Base-by-base conservation (phyloP, 2,329 filamentous ascomycete genomes). In the Aspergillus sergii region DNA sequence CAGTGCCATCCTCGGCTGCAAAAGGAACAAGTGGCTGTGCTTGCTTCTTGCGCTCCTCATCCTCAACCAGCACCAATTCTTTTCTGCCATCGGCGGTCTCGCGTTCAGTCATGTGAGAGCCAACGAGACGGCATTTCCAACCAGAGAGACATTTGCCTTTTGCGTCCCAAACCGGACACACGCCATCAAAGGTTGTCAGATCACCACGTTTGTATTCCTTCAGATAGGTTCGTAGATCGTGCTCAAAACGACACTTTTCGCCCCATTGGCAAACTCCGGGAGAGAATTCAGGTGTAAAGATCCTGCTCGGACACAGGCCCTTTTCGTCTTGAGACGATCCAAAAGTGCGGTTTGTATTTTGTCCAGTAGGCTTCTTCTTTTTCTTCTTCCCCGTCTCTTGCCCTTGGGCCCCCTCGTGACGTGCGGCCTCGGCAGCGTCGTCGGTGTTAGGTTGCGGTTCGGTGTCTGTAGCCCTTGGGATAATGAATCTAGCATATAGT, bases 61-160 rank as follows among this genome's bases (percentile, higher is more conserved):
- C 84, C 62, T 88, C 86, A 23, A 91, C 72, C 56, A 97, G 83
- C 3, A 94, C 83, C 58, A 98, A 80, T 79, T 98, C 94, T 72
- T 91, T 93, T 69, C 87, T 86, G 10, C 93, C 94, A 76, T 96
- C 94, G 59, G 89, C 88, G 23, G 84, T 88, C 68, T 91, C 87
- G 28, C 91, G 79, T 79, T 98, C 94, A 66, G 89, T 85, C 71
- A 93, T 95, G 79, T 99, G 95, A 66, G 92, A 96, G 66, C 86
- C 86, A 39, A 92, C 91, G 73, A 97, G 96, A 26, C 94, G 90
- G 76, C 95, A 99, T 76, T 94, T 96, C 94, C 94, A 99, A 7
- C 95, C 95, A 16, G 90, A 87, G 56, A 87, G 85, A 72, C 95
- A 99, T 65, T 84, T 87, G 14, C 94, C 94, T 67, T 90, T 87